Conservation (phyloP, 345 rosid species). For the Gossypium turneri region DNA sequence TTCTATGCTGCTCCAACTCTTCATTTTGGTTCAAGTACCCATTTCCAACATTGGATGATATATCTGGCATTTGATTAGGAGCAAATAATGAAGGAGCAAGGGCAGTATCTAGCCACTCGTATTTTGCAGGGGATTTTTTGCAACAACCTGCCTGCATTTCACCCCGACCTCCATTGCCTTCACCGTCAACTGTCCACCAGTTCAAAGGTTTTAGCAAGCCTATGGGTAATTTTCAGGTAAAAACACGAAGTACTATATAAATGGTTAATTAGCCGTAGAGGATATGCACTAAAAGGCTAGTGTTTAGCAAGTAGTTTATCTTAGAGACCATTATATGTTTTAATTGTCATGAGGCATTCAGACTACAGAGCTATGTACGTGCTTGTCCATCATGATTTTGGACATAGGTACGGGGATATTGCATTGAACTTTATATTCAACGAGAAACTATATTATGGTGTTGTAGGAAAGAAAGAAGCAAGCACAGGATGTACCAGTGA, state of each 20-base stretch:
- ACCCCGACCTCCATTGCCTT: constrained; percentile 9
- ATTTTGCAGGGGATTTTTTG: constrained; percentile 7
- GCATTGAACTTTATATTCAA: not conserved
- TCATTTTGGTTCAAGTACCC: not conserved
- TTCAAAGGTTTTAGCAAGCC: constrained; percentile 10
- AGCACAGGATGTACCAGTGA: constrained; percentile 9
- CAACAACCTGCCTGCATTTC: not conserved
- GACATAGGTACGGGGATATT: not conserved
- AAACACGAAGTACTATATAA: not conserved
- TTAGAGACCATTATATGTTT: not conserved
- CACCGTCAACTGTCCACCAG: not conserved
- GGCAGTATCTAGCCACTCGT: constrained; percentile 7
- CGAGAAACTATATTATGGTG: not conserved
- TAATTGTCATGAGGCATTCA: not conserved
- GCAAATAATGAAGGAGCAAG: not conserved
- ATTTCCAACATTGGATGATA: not conserved
- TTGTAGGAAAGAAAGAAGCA: constrained; percentile 6
- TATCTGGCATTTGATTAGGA: not conserved
- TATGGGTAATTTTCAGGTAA: constrained; percentile 9
- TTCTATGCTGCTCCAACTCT: not conserved
- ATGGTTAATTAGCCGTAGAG: not conserved
- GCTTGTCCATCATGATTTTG: not conserved
- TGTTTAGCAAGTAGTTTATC: not conserved
- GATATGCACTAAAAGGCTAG: not conserved
- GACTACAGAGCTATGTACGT: not conserved